Evolutionary conservation across 1,284 basidiomycete species (phyloP).

Genomic region (Cryptococcus sp.): DNA sequence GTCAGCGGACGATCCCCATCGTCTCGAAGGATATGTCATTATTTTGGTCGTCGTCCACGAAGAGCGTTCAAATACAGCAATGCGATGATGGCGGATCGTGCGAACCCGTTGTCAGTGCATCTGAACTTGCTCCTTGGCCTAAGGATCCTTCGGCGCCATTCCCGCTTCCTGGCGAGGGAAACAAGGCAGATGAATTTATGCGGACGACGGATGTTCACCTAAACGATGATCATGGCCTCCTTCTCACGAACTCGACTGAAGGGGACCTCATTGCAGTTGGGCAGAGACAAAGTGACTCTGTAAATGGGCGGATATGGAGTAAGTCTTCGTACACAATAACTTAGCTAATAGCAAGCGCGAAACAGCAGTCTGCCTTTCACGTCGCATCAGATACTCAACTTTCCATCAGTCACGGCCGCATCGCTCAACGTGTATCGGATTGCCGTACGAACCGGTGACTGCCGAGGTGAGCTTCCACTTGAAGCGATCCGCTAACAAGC

Average conservation of each 20-base stretch:
- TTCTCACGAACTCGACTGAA: neutral
- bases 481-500: too few species aligned
- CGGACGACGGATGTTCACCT: slow-evolving; percentile 19
- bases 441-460: too few species aligned
- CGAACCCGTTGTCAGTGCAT: neutral
- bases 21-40: slow-evolving; percentile 25
- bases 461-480: too few species aligned
- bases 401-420: neutral
- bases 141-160: slow-evolving; percentile 26
- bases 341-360: slow-evolving; percentile 2
- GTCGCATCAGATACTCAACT: neutral
- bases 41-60: slow-evolving; percentile 2
- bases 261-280: neutral
- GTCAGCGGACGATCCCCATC: neutral
- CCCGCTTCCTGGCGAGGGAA: slow-evolving; percentile 44
- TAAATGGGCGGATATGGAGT: neutral
- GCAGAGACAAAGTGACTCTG: neutral
- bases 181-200: slow-evolving; percentile 26
- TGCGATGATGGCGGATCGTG: slow-evolving; percentile 10
- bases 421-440: too few species aligned
- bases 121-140: slow-evolving; percentile 18
- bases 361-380: neutral
- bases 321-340: neutral
- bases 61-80: slow-evolving; percentile 1
- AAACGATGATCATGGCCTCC: neutral